Percentiles rank a stretch among this genome's conserved stretches.
phyloP scores from a whole-genome alignment of 2,329 filamentous ascomycete genomes.

The Verticillium nonalfalfae region DNA sequence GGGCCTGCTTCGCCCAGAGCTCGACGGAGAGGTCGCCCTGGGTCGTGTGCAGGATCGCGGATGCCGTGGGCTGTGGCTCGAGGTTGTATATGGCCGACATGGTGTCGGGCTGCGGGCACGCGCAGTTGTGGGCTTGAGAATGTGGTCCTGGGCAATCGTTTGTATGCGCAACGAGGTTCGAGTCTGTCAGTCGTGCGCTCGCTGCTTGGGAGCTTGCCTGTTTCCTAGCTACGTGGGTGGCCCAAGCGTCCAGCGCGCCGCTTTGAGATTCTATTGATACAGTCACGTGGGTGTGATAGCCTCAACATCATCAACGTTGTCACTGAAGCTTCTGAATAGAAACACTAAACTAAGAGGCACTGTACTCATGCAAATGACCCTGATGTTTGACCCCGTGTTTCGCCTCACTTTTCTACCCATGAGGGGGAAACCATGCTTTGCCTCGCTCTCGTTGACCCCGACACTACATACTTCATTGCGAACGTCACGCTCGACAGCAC shows the following conservation, averaged over 20 bases:
- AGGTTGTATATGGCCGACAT: conserved; percentile 94
- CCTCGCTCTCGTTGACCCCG: no score
- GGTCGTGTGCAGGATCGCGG: conserved; percentile 85
- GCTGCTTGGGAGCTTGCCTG: not conserved
- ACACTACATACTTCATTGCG: no score
- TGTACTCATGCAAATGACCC: no score
- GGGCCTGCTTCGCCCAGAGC: conserved; percentile 91
- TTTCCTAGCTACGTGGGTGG: not conserved
- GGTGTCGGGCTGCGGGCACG: not conserved
- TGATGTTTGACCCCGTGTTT: no score
- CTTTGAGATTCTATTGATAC: not conserved
- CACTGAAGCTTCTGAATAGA: no score
- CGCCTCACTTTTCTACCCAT: no score
- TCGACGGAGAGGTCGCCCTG: conserved; percentile 84
- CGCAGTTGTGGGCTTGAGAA: not conserved
- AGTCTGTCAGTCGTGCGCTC: not conserved
- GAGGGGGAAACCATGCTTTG: no score
- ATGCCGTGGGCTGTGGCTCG: conserved; percentile 89
- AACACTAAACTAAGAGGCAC: no score
- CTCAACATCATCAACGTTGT: no score
- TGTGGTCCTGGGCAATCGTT: not conserved
- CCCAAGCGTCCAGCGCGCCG: not conserved
- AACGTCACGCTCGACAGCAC: no score
- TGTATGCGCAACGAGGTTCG: not conserved
- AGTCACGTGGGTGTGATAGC: not conserved